Evolutionary conservation across 2,329 filamentous ascomycete genomes (phyloP).

Genomic region (Aspergillus persii): DNA sequence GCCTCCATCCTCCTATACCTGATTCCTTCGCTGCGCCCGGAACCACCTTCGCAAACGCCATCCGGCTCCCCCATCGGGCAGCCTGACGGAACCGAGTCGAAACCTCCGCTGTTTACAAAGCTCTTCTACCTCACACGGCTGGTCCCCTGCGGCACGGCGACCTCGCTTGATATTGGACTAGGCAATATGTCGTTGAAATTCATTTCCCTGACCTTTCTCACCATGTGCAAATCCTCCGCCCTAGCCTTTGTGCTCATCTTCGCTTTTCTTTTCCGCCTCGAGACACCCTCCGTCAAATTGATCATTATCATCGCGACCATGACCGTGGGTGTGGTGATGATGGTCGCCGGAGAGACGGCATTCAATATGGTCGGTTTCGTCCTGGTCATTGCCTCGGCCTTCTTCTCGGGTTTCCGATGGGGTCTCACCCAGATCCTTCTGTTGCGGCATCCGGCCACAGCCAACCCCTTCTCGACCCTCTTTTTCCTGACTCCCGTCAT

Average conservation of each 20-base stretch:
- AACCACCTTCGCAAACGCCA: conserved; percentile 32
- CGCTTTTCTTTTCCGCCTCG: conserved; percentile 89
- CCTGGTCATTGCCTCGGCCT: conserved; percentile 88
- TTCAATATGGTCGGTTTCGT: conserved; percentile 85
- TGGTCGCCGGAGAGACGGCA: conserved; percentile 92
- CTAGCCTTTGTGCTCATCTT: conserved; percentile 94
- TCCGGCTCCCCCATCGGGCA: conserved; percentile 44
- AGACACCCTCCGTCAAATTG: conserved; percentile 80
- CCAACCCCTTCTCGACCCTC: conserved; percentile 94
- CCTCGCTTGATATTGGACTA: conserved; percentile 90
- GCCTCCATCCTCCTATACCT: conserved; percentile 75
- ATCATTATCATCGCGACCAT: conserved; percentile 86
- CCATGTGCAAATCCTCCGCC: conserved; percentile 98
- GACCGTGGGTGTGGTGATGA: conserved; percentile 92
- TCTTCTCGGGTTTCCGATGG: conserved; percentile 97
- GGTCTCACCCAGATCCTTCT: conserved; percentile 96
- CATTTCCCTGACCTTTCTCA: conserved; percentile 96
- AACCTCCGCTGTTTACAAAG: conserved; percentile 69
- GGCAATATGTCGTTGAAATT: conserved; percentile 96
- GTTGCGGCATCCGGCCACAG: conserved; percentile 87
- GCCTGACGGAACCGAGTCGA: conserved; percentile 43
- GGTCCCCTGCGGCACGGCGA: conserved; percentile 86
- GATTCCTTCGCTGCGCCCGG: conserved; percentile 77
- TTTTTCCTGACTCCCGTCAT: conserved; percentile 98
- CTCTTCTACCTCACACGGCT: conserved; percentile 91